Conservation (phyloP, 345 rosid genomes). For the Luvunga scandens region DNA sequence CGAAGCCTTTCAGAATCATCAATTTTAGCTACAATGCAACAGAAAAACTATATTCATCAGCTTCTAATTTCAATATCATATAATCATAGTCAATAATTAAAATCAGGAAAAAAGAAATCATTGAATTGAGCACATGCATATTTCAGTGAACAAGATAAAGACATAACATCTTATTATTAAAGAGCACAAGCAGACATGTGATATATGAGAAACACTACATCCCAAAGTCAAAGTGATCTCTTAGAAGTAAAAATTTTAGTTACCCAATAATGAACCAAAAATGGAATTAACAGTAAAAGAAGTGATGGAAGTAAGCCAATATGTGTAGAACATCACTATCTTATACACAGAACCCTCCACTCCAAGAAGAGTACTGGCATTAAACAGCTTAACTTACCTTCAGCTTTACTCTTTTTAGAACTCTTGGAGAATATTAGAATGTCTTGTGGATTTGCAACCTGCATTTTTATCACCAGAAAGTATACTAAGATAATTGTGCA, state of each 20-base stretch:
- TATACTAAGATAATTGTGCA: constrained; percentile 6
- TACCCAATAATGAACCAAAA: not conserved
- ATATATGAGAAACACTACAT: not conserved
- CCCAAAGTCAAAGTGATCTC: not conserved
- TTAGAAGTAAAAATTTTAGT: not conserved
- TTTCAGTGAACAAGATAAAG: not conserved
- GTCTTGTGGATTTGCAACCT: constrained; percentile 99
- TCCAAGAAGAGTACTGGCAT: not conserved
- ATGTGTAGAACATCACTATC: not conserved
- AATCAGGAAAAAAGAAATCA: not conserved
- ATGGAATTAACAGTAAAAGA: not conserved
- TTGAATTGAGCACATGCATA: not conserved
- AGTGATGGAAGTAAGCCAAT: no score
- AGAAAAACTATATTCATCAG: constrained; percentile 15
- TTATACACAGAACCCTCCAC: not conserved
- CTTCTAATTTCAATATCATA: not conserved
- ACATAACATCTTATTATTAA: not conserved
- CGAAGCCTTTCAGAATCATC: constrained; percentile 91
- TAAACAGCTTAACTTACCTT: constrained; percentile 39
- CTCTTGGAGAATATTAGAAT: constrained; percentile 93
- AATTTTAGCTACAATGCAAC: constrained; percentile 49
- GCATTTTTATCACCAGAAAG: constrained; percentile 14
- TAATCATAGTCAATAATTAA: not conserved
- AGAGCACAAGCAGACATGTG: not conserved
- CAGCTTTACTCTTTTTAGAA: constrained; percentile 57